phyloP scores from a whole-genome alignment of 2,329 filamentous ascomycete species.

The Penicillium sumatraense region DNA sequence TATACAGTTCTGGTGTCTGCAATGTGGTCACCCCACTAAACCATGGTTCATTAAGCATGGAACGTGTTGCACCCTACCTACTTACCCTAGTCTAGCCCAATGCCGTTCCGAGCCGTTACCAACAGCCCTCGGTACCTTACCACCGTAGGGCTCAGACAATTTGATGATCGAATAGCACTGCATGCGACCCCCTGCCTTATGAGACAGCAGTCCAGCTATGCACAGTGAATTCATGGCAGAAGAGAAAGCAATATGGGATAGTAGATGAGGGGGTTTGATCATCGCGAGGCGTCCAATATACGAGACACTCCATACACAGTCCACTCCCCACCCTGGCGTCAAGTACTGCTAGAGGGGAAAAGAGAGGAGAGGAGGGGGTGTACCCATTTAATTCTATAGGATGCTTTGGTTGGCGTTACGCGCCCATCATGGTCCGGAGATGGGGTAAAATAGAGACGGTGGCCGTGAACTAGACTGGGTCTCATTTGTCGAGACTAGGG shows the following conservation, averaged over 20 bases:
- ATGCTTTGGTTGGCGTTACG: constrained; percentile 12
- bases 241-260: not conserved
- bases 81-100: not conserved
- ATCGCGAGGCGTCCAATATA: constrained; percentile 22
- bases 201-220: not conserved
- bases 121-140: constrained; percentile 4
- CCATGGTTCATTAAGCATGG: constrained; percentile 15
- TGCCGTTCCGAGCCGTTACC: constrained; percentile 5
- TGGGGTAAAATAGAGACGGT: constrained; percentile 5
- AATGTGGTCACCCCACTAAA: constrained; percentile 10
- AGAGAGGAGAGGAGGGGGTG: not conserved
- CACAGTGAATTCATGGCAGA: not conserved
- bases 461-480: not conserved
- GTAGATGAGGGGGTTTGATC: not conserved
- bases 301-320: constrained; percentile 6
- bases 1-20: not conserved
- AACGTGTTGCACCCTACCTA: constrained; percentile 1
- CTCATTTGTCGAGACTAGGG: constrained; percentile 1
- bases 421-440: constrained; percentile 4
- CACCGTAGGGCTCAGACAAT: not conserved
- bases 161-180: too few relatives aligned
- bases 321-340: constrained; percentile 13
- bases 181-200: constrained; percentile 10
- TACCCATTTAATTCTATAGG: constrained; percentile 1
- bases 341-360: not conserved